Base-by-base conservation (phyloP, 169 alveolate species). In the Cryptosporidium parvum region DNA sequence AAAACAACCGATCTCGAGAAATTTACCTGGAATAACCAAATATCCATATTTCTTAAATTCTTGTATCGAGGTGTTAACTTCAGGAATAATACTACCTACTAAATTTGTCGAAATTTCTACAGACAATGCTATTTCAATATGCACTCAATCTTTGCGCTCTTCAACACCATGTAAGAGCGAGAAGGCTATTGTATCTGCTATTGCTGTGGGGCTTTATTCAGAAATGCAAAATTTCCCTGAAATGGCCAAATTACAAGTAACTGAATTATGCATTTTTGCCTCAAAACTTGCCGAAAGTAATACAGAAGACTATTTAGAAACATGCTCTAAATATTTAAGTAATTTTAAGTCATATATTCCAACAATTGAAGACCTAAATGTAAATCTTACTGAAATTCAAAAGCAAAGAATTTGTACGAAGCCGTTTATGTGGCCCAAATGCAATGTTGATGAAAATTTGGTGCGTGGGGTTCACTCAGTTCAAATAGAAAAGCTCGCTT, bases 21-120 rank as follows among this genome's bases (percentile, higher is more conserved):
- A 80, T 35, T n/a, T 37, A 18, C 14, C 71, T 16, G 26, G 39
- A 21, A 21, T 7, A 9, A 18, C 31, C 10, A 80, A 80, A 61
- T 80, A 62, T 80, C 89, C 89, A 21, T 80, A 62, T 80, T 80
- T 80, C 31, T 39, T 80, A 44, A 59, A 80, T 59, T 59, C 89
- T 12, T 80, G 89, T 16, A 75, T 80, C 23, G 89, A 80, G 7
- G 67, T 62, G 37, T 21, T 80, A 29, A 44, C 16, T 44, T 80
- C 73, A 33, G 80, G 89, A 37, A 65, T 62, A 1, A 26, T 62
- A 26, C 37, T 42, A 1, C 37, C 73, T 5, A 53, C 23, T 0
- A 62, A 29, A 16, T 37, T 62, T 31, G 9, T 80, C 0, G 53
- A 62, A 18, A 59, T 80, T 44, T 37, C 37, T 59, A 6, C 29